Percentiles rank a stretch among this genome's conserved stretches.
Conservation (phyloP, 345 rosid species). For the Linum tenue region DNA sequence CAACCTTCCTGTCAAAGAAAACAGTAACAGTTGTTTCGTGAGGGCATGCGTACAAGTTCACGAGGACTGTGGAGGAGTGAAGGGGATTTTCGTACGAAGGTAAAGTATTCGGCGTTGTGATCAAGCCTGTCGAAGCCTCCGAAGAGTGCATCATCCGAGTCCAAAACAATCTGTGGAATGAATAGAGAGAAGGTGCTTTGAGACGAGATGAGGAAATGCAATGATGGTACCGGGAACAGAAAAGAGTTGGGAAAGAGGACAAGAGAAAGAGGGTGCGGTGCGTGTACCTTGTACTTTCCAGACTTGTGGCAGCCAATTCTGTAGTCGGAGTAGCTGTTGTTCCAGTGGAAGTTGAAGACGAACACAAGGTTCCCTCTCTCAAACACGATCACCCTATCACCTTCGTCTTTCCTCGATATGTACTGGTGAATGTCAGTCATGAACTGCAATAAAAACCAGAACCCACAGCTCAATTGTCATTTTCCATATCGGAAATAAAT, state of each 20-base stretch:
- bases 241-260: neutral
- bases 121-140: slow-evolving; percentile 70
- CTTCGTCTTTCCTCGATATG: slow-evolving; percentile 79
- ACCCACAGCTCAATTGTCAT: neutral
- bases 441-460: slow-evolving; percentile 43
- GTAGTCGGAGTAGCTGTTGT: slow-evolving; percentile 69
- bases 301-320: slow-evolving; percentile 71
- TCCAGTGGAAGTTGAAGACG: slow-evolving; percentile 92
- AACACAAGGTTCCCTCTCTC: slow-evolving; percentile 86
- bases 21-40: neutral
- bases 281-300: slow-evolving; percentile 80
- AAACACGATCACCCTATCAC: slow-evolving; percentile 64
- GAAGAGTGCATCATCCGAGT: slow-evolving; percentile 63
- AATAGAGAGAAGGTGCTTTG: neutral
- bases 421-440: slow-evolving; percentile 91
- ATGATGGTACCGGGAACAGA: neutral
- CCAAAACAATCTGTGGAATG: slow-evolving; percentile 51
- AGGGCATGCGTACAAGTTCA: neutral
- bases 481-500: neutral
- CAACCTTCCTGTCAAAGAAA: slow-evolving; percentile 53
- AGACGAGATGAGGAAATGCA: neutral
- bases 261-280: neutral
- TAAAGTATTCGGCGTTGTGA: slow-evolving; percentile 58
- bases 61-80: neutral
- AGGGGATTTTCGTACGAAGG: slow-evolving; percentile 38